These are phyloP conservation scores for Hura crepitans DNA, from an alignment of 441 rosid genomes.

Conservation along the genomic window DNA sequence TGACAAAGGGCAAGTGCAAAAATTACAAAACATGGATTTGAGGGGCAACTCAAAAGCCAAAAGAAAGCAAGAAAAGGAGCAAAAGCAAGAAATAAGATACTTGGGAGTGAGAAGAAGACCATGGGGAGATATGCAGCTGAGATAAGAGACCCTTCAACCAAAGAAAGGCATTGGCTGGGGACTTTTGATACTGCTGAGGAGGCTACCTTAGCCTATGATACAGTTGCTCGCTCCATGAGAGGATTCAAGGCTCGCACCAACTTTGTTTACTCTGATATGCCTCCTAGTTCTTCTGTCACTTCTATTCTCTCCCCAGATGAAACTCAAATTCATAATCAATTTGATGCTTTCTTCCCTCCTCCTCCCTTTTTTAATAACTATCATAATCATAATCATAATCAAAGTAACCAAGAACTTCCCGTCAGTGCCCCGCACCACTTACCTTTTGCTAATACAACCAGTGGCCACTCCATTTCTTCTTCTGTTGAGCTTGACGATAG, in stretches of 20 bases:
- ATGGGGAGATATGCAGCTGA: conserved; percentile 68
- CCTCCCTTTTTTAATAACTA: not conserved
- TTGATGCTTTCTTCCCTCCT: conserved; percentile 42
- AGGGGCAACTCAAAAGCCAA: conserved; percentile 40
- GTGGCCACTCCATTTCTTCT: conserved; percentile 3
- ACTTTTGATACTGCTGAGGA: conserved; percentile 63
- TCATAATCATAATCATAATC: no score
- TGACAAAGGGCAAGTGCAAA: no score
- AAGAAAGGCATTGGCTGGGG: conserved; percentile 68
- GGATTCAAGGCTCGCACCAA: conserved; percentile 78
- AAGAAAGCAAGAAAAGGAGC: conserved; percentile 42
- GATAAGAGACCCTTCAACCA: conserved; percentile 64
- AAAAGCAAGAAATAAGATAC: conserved; percentile 40
- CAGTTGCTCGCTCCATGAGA: conserved; percentile 75
- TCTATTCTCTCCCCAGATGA: conserved; percentile 77
- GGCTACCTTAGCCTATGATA: conserved; percentile 81
- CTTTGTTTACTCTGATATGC: conserved; percentile 83
- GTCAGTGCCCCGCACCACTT: conserved; percentile 29
- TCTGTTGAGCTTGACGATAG: conserved; percentile 19
- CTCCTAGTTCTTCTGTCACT: conserved; percentile 69
- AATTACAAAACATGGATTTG: conserved; percentile 37
- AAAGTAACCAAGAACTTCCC: conserved; percentile 29
- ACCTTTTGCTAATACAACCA: conserved; percentile 9
- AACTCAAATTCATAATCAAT: conserved; percentile 32
- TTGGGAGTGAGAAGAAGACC: conserved; percentile 83